Evolutionary conservation across 306 rosid species (phyloP), one percentile per base, ranked within the genome.

Genomic region (Sicyos edulis): DNA sequence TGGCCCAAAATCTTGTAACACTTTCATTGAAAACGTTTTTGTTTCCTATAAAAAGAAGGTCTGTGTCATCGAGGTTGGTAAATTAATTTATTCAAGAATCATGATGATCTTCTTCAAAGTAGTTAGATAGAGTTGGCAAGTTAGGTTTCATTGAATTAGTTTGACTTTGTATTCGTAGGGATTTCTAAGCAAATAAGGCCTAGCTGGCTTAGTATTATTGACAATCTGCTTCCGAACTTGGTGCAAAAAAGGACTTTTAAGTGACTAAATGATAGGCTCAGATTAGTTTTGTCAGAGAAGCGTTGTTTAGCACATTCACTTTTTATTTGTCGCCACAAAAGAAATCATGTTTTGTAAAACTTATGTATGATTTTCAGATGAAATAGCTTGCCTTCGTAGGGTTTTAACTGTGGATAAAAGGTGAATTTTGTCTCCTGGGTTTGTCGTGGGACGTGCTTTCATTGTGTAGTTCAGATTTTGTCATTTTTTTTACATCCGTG

Each of bases 111-210:
- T 67, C 2, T 37, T 37, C 44, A 21, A 65, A 65, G 71, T 65
- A 17, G 44, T 5, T 37, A 65, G 45, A 53, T 65, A 10, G 24
- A 42, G 37, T 20, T 59, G 65, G 42, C 10, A 24, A 58, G 42
- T 22, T 59, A 59, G 42, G 37, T 40, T 59, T 19, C 17, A 19
- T 42, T 21, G 22, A 66, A 49, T 66, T 66, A 66, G 71, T 66
- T 20, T 45, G 7, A 66, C 54, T 66, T 20, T 45, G 7, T 13
- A 10, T 44, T 4, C 12, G 0, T 66, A 20, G 19, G 54, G 17
- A 37, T 44, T 15, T 59, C 37, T 44, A 19, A 66, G 54, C 54
- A 45, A 66, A 66, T 45, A 40, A 20, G 55, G 55, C 54, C 17
- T 11, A 45, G n/a, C 54, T 21, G 54, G 71, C 55, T 66, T 45